phyloP scores from a whole-genome alignment of 345 rosid genomes.

The Populus davidiana region DNA sequence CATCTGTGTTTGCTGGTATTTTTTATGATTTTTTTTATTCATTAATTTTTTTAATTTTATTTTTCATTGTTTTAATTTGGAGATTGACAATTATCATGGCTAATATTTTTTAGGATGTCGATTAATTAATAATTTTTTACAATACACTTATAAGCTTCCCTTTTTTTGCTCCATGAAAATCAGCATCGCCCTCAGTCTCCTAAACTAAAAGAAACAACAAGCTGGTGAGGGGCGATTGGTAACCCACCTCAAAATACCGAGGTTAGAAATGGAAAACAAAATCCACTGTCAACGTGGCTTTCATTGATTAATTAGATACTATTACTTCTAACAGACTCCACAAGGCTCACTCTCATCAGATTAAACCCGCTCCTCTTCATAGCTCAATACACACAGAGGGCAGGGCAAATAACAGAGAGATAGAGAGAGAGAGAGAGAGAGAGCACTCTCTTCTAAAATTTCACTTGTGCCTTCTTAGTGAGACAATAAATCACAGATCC shows the following conservation, averaged over 20 bases:
- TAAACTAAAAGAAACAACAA: no score
- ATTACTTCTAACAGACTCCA: background rate
- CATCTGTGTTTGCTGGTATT: no score
- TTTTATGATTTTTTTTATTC: no score
- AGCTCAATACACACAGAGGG: background rate
- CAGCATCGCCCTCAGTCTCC: no score
- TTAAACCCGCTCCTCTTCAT: background rate
- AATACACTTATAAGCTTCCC: no score
- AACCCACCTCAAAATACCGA: background rate
- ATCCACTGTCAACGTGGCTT: background rate
- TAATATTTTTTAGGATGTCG: no score
- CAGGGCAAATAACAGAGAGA: background rate
- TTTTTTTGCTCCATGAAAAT: no score
- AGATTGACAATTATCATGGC: no score
- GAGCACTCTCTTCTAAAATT: background rate
- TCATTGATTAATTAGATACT: background rate
- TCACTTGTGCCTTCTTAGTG: background rate
- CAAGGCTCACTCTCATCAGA: background rate
- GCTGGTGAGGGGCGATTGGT: background rate
- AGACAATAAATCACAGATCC: slow-evolving; percentile 19
- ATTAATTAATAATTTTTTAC: no score
- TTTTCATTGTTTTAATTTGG: no score
- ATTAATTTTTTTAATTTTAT: no score
- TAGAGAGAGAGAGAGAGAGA: background rate
- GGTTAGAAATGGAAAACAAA: background rate